phyloP scores from a whole-genome alignment of 352 stramenopile species.

The Phytophthora pinifolia region DNA sequence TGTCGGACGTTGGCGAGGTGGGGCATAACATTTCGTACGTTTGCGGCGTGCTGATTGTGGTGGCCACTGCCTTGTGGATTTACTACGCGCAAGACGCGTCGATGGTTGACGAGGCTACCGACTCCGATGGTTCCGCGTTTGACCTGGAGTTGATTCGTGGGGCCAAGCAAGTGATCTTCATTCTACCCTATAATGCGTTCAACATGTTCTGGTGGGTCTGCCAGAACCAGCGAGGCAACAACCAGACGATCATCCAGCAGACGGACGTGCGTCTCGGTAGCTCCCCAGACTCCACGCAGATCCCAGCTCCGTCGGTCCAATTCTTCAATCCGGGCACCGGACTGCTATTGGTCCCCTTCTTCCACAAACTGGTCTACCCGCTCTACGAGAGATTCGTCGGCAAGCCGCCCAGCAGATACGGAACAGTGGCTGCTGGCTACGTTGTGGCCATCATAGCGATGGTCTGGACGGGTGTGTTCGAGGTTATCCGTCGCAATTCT shows the following conservation, averaged over 20 bases:
- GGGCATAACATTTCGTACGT: slow-evolving; percentile 45
- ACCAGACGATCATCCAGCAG: slow-evolving; percentile 63
- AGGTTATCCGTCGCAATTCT: slow-evolving; percentile 29
- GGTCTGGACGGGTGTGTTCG: slow-evolving; percentile 37
- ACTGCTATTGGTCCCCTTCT: slow-evolving; percentile 36
- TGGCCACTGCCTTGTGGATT: slow-evolving; percentile 42
- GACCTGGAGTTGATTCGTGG: slow-evolving; percentile 42
- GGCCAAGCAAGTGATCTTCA: slow-evolving; percentile 45
- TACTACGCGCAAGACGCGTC: slow-evolving; percentile 37
- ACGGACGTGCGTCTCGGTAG: slow-evolving; percentile 44
- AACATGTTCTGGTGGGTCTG: slow-evolving; percentile 52
- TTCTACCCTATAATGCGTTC: slow-evolving; percentile 31
- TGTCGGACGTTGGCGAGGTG: slow-evolving; percentile 30
- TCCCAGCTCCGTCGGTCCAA: slow-evolving; percentile 48
- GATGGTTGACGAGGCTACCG: slow-evolving; percentile 44
- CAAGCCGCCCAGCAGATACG: slow-evolving; percentile 38
- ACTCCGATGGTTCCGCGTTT: slow-evolving; percentile 30
- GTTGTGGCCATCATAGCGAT: slow-evolving; percentile 34
- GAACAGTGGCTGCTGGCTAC: slow-evolving; percentile 34
- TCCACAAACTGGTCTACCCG: slow-evolving; percentile 38
- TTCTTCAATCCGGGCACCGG: slow-evolving; percentile 41
- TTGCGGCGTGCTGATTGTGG: slow-evolving; percentile 22
- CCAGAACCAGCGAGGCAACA: slow-evolving; percentile 62
- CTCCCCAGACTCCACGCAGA: slow-evolving; percentile 31
- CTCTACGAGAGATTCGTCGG: slow-evolving; percentile 34